Conservation (phyloP, 2,329 filamentous ascomycete species). For the Pyrenophora graminea region DNA sequence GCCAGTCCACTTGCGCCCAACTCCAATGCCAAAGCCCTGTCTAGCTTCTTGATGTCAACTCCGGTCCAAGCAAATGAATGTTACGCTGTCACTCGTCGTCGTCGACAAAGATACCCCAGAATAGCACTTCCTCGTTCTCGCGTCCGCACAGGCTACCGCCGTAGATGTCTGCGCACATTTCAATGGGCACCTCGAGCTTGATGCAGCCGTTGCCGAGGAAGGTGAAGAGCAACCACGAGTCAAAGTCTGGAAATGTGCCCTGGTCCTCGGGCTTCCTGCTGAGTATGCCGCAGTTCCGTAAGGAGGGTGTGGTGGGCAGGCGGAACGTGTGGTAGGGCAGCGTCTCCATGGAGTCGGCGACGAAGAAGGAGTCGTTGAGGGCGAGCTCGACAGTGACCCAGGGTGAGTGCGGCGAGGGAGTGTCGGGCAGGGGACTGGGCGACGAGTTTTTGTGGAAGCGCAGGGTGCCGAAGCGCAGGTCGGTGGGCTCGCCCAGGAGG, state of each 20-base stretch:
- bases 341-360: slow-evolving; percentile 42
- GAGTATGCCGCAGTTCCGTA: slow-evolving; percentile 42
- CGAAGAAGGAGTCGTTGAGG: slow-evolving; percentile 39
- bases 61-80: slow-evolving; percentile 24
- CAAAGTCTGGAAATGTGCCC: slow-evolving; percentile 40
- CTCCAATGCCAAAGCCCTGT: slow-evolving; percentile 36
- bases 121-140: slow-evolving; percentile 42
- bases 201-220: slow-evolving; percentile 43
- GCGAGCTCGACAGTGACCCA: slow-evolving; percentile 39
- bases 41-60: slow-evolving; percentile 30
- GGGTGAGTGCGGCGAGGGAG: slow-evolving; percentile 5
- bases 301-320: slow-evolving; percentile 35
- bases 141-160: slow-evolving; percentile 35
- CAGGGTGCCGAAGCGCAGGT: slow-evolving; percentile 43
- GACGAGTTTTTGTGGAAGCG: slow-evolving; percentile 33
- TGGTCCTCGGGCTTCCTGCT: slow-evolving; percentile 36
- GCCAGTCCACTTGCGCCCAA: slow-evolving; percentile 35
- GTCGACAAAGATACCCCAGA: slow-evolving; percentile 44
- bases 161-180: slow-evolving; percentile 45
- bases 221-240: slow-evolving; percentile 46
- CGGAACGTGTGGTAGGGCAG: slow-evolving; percentile 43
- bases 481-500: slow-evolving; percentile 40
- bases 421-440: slow-evolving; percentile 4
- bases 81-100: slow-evolving; percentile 31
- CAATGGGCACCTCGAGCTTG: slow-evolving; percentile 44